Conservation (phyloP, 148 eudicot genomes). For the Bassia scoparia region DNA sequence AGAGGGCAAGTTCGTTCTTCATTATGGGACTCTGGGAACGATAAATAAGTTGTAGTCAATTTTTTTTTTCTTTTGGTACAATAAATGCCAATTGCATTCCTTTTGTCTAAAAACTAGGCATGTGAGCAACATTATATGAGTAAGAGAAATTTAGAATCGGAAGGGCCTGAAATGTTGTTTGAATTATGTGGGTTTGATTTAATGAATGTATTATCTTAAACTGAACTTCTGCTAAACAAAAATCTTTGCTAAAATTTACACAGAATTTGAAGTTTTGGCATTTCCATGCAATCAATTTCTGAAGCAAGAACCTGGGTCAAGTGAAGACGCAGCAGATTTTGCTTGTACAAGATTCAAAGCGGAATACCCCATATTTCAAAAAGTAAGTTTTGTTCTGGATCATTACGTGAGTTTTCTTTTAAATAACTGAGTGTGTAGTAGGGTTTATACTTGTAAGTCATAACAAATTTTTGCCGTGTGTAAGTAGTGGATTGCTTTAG, state of each 20-base stretch:
- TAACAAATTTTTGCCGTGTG: background rate
- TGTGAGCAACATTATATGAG: background rate
- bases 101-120: background rate
- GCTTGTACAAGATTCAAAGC: constrained; percentile 82
- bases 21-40: background rate
- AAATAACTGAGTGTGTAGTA: background rate
- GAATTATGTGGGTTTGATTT: background rate
- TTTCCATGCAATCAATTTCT: constrained; percentile 94
- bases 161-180: background rate
- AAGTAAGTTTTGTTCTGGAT: constrained; percentile 36
- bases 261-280: constrained; percentile 84
- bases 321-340: constrained; percentile 60
- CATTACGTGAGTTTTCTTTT: background rate
- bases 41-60: background rate
- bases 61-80: too few species aligned
- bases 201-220: background rate
- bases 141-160: background rate
- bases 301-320: constrained; percentile 80
- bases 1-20: too few species aligned
- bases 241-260: background rate
- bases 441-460: background rate
- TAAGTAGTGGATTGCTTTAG: background rate
- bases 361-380: constrained; percentile 80
- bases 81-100: background rate
- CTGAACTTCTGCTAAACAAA: background rate